Evolutionary conservation across 768 basidiomycete genomes (phyloP).

Genomic region (Pulveroboletus frians): DNA sequence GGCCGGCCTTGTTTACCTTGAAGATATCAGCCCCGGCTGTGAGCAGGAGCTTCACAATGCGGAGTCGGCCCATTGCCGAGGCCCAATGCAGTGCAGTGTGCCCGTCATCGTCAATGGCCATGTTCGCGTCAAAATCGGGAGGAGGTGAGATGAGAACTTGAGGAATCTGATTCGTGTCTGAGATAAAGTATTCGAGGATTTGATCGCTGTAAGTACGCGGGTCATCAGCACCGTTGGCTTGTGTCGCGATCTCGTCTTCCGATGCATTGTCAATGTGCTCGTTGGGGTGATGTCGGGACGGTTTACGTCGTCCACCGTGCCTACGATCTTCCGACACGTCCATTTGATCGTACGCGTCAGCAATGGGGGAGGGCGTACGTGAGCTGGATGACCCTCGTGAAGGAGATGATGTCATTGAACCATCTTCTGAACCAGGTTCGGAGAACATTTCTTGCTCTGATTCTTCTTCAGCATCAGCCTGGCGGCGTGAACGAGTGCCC

Average conservation of each 20-base stretch:
- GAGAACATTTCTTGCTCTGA: constrained; percentile 62
- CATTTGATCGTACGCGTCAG: constrained; percentile 35
- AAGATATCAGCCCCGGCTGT: constrained; percentile 96
- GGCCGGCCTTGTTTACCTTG: constrained; percentile 92
- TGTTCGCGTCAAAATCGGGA: constrained; percentile 88
- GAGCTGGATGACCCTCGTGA: constrained; percentile 83
- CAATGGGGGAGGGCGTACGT: constrained; percentile 89
- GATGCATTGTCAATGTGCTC: constrained; percentile 42
- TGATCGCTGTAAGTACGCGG: constrained; percentile 85
- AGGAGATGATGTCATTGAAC: constrained; percentile 85
- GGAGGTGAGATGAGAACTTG: constrained; percentile 83
- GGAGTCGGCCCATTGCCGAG: constrained; percentile 96
- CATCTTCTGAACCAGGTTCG: constrained; percentile 77
- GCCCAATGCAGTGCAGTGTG: constrained; percentile 98
- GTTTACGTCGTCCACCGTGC: constrained; percentile 43
- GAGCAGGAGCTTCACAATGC: constrained; percentile 90
- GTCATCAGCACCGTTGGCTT: constrained; percentile 45
- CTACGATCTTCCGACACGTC: constrained; percentile 20
- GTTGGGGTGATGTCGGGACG: constrained; percentile 42
- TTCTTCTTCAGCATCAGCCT: constrained; percentile 45
- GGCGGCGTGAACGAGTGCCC: constrained; percentile 57
- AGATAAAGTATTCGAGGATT: constrained; percentile 97
- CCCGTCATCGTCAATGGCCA: constrained; percentile 96
- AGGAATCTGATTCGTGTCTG: constrained; percentile 90
- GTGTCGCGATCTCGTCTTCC: constrained; percentile 38